phyloP scores from a whole-genome alignment of 805 yeast genomes.

The Wickerhamia fluorescens region DNA sequence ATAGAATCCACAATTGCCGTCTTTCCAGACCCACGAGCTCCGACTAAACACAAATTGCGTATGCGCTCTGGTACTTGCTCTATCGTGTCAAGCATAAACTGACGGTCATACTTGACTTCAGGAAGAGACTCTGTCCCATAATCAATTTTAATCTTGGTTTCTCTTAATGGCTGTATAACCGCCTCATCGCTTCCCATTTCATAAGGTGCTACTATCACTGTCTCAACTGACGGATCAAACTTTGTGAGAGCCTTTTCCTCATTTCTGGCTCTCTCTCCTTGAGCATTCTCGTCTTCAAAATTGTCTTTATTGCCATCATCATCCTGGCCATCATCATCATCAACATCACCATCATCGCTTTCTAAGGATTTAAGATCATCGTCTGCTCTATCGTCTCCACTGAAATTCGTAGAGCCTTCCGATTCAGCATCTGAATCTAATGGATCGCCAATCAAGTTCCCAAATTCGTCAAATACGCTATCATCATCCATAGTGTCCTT shows the following conservation, averaged over 20 bases:
- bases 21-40: slow-evolving; percentile 80
- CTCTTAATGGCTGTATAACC: slow-evolving; percentile 46
- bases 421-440: slow-evolving; percentile 42
- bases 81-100: slow-evolving; percentile 49
- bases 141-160: slow-evolving; percentile 39
- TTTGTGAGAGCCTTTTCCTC: slow-evolving; percentile 6
- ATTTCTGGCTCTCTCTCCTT: slow-evolving; percentile 8
- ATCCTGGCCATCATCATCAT: slow-evolving; percentile 8
- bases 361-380: slow-evolving; percentile 5
- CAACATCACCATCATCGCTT: slow-evolving; percentile 9
- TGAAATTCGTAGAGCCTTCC: no score
- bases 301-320: slow-evolving; percentile 6
- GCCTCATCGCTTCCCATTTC: slow-evolving; percentile 42
- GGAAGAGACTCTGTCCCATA: slow-evolving; percentile 39
- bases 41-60: slow-evolving; percentile 73
- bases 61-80: slow-evolving; percentile 50
- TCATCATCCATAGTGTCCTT: slow-evolving; percentile 44
- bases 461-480: slow-evolving; percentile 76
- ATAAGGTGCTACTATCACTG: slow-evolving; percentile 40
- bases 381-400: neutral
- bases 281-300: slow-evolving; percentile 5
- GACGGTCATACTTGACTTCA: slow-evolving; percentile 49
- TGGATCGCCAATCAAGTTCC: slow-evolving; percentile 54
- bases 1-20: slow-evolving; percentile 69
- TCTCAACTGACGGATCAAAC: slow-evolving; percentile 2